Evolutionary conservation across 176 grass and related monocot genomes (phyloP).

Genomic region (Aegilops umbellulata): DNA sequence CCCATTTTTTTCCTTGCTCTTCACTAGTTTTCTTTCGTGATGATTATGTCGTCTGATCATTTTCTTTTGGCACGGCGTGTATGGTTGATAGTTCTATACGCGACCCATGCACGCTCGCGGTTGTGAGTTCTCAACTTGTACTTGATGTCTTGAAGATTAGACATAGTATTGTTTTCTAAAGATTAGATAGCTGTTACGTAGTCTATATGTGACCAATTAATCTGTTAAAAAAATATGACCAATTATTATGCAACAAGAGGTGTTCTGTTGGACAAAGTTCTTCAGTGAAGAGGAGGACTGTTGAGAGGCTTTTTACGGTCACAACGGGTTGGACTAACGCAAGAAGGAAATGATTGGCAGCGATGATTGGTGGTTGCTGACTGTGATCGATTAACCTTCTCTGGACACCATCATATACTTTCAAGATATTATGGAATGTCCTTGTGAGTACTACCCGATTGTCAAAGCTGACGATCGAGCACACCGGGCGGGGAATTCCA

Average conservation of each 20-base stretch:
- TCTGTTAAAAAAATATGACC: neutral
- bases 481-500: neutral
- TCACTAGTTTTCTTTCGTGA: neutral
- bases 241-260: neutral
- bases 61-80: neutral
- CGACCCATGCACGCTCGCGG: too few species aligned
- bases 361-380: constrained; percentile 29
- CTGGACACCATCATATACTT: constrained; percentile 24
- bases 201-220: too few species aligned
- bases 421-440: constrained; percentile 25
- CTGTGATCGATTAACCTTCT: constrained; percentile 12
- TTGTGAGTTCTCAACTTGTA: neutral
- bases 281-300: neutral
- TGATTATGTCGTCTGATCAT: neutral
- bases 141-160: neutral
- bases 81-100: neutral
- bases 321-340: neutral
- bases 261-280: neutral
- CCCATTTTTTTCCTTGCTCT: neutral
- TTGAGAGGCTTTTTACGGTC: neutral
- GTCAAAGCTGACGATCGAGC: neutral
- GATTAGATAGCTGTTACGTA: neutral
- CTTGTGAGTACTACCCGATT: constrained; percentile 9
- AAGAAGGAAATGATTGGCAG: neutral
- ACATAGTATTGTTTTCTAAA: neutral